Percentiles rank a stretch among this genome's conserved stretches.
Evolutionary conservation across 129 eudicot species (phyloP).

Genomic region (Lactuca sativa): DNA sequence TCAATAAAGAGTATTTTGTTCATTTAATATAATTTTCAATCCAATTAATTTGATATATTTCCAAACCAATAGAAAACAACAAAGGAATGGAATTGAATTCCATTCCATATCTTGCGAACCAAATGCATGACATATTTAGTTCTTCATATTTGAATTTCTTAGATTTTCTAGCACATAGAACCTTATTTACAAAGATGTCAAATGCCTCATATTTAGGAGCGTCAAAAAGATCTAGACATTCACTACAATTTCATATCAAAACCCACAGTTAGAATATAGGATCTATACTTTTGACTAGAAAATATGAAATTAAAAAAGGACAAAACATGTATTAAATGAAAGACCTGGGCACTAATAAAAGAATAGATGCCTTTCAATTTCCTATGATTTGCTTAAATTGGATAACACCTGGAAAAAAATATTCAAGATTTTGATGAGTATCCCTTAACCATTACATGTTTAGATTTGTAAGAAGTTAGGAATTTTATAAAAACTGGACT

Average conservation of each 20-base stretch:
- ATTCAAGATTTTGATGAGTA: not conserved
- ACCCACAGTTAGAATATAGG: not conserved
- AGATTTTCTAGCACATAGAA: slow-evolving; percentile 66
- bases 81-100: too few species aligned
- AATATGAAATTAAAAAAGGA: not conserved
- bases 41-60: not conserved
- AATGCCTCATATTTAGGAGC: slow-evolving; percentile 89
- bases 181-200: slow-evolving; percentile 87
- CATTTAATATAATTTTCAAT: not conserved
- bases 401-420: slow-evolving; percentile 63
- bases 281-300: not conserved
- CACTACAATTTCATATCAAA: slow-evolving; percentile 47
- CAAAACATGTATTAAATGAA: too few species aligned
- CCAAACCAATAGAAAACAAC: too few species aligned
- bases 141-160: too few species aligned
- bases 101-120: too few species aligned
- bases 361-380: slow-evolving; percentile 70
- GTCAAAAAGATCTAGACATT: slow-evolving; percentile 94
- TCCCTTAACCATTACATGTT: not conserved
- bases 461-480: not conserved
- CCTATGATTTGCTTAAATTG: slow-evolving; percentile 68
- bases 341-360: not conserved
- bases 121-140: too few species aligned
- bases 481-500: not conserved
- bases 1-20: not conserved